Conservation (phyloP, 306 rosid species). For the Astragalus glycyphyllos region DNA sequence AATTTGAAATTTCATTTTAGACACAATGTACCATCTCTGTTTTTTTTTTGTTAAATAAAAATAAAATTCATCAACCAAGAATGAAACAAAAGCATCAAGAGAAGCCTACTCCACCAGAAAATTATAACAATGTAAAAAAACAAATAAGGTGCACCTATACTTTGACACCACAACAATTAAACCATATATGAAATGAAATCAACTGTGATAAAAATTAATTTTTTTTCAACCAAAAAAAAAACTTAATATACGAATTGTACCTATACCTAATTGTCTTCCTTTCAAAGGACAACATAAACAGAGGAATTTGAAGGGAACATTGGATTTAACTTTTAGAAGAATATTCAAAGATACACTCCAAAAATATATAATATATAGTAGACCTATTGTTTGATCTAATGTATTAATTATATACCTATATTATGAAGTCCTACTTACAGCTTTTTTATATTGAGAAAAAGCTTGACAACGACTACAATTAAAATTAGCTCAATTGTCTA, state of each 20-base stretch:
- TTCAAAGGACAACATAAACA: neutral
- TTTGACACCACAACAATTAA: neutral
- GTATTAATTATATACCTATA: neutral
- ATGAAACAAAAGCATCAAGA: too few species aligned
- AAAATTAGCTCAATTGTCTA: conserved; percentile 12
- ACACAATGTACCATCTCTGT: too few species aligned
- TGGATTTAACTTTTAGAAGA: neutral
- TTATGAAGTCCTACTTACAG: neutral
- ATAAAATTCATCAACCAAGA: too few species aligned
- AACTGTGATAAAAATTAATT: too few species aligned
- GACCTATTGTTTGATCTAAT: neutral
- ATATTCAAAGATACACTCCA: neutral
- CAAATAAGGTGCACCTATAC: too few species aligned
- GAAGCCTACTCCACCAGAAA: too few species aligned
- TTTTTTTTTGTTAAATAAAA: too few species aligned
- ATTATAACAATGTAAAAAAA: too few species aligned
- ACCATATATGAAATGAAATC: neutral
- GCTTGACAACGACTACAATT: conserved; percentile 6
- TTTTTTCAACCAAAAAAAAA: too few species aligned
- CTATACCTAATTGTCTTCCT: neutral
- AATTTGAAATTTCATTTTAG: neutral
- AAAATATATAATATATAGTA: neutral
- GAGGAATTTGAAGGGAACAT: neutral
- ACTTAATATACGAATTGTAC: too few species aligned
- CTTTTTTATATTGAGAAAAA: neutral